Evolutionary conservation across 148 eudicot genomes (phyloP), one percentile per base, ranked within the genome.

Genomic region (Gaultheria prostrata): DNA sequence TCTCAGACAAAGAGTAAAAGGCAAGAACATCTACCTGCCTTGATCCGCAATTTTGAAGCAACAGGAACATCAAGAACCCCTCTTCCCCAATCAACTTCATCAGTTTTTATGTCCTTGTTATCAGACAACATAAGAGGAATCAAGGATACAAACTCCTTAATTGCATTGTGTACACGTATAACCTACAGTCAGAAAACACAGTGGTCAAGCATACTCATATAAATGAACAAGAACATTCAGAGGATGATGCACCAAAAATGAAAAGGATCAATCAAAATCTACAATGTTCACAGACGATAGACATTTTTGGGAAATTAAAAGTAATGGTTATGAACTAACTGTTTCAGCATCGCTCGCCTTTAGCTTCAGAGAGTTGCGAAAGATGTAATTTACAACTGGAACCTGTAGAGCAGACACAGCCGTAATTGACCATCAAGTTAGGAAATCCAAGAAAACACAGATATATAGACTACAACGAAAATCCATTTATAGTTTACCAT

Each of bases 271-370:
- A 24, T 18, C 35, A 77, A 39, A 83, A 30, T 48, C 26, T 28
- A 76, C n/a, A 76, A 43, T 56, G 48, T 49, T 48, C 15, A 17
- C 33, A 69, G 78, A 63, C 14, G 43, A 26, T 43, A 15, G 71
- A 24, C 1, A 79, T 61, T 18, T 65, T 18, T 65, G 33, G 43
- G 24, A 6, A 71, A 28, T 14, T 24, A 72, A 84, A 69, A 78
- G 65, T 46, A 51, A 73, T 45, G 57, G 53, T 54, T 49, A 11
- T 10, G 35, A 77, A 89, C 95, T 83, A 20, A 95, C 98, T n/a
- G 88, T 91, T 82, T 97, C 94, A 79, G 96, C 91, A 90, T 97
- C 98, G 86, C 92, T 97, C 14, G 92, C 81, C 89, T 94, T 97
- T 46, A 94, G 91, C 89, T 97, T 97, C 82, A 97, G 97, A 74